Conservation (phyloP, 2,329 filamentous ascomycete species). For the Rachicladosporium sp. region DNA sequence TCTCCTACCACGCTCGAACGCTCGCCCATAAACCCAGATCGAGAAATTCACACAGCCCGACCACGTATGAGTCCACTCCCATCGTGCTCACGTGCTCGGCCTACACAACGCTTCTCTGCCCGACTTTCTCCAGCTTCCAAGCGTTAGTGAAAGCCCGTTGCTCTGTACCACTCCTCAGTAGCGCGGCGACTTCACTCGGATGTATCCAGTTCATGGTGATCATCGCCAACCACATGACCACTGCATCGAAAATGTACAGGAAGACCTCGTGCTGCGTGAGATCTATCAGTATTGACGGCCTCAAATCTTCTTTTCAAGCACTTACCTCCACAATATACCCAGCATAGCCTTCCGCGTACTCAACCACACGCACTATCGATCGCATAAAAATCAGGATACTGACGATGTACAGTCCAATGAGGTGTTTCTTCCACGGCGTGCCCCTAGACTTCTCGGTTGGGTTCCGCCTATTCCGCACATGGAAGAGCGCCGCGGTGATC, state of each 20-base stretch:
- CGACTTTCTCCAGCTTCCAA: constrained; percentile 5
- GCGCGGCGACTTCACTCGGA: constrained; percentile 11
- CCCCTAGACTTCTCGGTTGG: constrained; percentile 10
- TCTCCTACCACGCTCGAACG: no score
- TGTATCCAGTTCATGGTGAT: constrained; percentile 13
- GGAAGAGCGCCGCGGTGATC: constrained; percentile 18
- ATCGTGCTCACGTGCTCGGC: no score
- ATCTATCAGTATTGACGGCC: constrained; percentile 10
- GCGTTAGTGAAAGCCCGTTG: constrained; percentile 3
- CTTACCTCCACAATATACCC: constrained; percentile 28
- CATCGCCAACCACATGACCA: constrained; percentile 13
- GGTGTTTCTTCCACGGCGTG: constrained; percentile 26
- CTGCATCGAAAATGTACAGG: constrained; percentile 18
- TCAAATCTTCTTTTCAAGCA: constrained; percentile 9
- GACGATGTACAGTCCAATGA: constrained; percentile 32
- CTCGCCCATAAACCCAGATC: no score
- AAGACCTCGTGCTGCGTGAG: constrained; percentile 10
- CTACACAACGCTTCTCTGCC: not conserved
- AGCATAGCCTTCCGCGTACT: constrained; percentile 34
- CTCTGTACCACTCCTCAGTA: not conserved
- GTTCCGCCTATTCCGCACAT: constrained; percentile 13
- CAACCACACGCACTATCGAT: constrained; percentile 36
- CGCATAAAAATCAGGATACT: constrained; percentile 37
- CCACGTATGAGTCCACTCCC: no score
- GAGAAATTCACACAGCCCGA: no score